A percentile compares a stretch with the other conserved stretches of the same genome.
These are phyloP conservation scores for Ascoidea tarda DNA, from an alignment of 805 yeast species.

Conservation along the genomic window DNA sequence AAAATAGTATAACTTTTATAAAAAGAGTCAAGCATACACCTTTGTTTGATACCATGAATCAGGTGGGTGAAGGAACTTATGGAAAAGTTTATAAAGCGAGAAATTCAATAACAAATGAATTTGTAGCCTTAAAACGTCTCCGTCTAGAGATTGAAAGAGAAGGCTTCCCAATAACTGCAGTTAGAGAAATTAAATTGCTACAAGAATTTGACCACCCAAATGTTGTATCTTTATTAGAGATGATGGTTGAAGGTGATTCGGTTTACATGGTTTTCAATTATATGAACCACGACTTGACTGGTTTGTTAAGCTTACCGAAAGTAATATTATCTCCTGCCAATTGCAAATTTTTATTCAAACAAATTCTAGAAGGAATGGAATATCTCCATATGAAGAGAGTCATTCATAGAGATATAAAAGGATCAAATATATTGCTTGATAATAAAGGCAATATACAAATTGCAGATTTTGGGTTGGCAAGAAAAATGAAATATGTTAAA, in stretches of 20 bases:
- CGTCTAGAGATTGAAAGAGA: conserved; percentile 81
- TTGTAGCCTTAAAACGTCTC: conserved; percentile 78
- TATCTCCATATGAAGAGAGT: conserved; percentile 57
- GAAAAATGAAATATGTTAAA: conserved; percentile 50
- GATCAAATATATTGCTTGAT: conserved; percentile 61
- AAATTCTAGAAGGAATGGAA: conserved; percentile 51
- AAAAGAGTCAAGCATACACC: conserved; percentile 6
- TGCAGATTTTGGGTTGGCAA: conserved; percentile 74
- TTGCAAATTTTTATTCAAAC: conserved; percentile 51
- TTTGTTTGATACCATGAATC: conserved; percentile 55
- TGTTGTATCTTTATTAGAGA: conserved; percentile 71
- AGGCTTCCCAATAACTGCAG: conserved; percentile 93
- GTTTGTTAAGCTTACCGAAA: conserved; percentile 66
- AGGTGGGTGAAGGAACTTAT: conserved; percentile 98
- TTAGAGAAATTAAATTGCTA: conserved; percentile 76
- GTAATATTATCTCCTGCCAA: conserved; percentile 48
- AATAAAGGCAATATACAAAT: conserved; percentile 49
- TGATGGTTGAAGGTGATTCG: conserved; percentile 66
- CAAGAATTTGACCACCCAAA: conserved; percentile 76
- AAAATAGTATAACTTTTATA: background rate
- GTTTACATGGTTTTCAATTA: conserved; percentile 89
- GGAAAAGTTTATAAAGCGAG: conserved; percentile 90
- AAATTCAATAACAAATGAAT: conserved; percentile 49
- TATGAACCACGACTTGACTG: conserved; percentile 87
- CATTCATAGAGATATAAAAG: conserved; percentile 72